A percentile compares a stretch with the other conserved stretches of the same genome.
Evolutionary conservation across 2,329 filamentous ascomycete genomes (phyloP).

Genomic region (Bipolaris victoriae): DNA sequence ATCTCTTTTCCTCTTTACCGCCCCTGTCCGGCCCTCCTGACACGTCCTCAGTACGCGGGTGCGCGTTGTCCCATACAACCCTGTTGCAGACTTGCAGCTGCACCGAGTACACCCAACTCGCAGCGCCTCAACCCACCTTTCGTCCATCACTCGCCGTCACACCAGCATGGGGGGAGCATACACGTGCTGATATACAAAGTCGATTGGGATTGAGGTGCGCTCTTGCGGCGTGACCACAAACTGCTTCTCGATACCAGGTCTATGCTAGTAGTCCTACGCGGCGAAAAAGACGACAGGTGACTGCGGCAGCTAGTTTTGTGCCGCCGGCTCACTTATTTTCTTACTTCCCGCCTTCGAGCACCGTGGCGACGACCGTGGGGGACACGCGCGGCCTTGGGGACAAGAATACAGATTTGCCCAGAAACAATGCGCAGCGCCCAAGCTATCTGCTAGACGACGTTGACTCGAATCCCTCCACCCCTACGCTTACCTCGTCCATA

Average conservation of each 20-base stretch:
- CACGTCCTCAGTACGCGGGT: constrained; percentile 35
- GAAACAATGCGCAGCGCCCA: constrained; percentile 41
- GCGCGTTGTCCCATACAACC: constrained; percentile 35
- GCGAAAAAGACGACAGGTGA: constrained; percentile 27
- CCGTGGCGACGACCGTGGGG: constrained; percentile 22
- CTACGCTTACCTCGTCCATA: constrained; percentile 67
- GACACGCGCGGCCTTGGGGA: constrained; percentile 21
- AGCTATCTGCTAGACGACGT: constrained; percentile 73
- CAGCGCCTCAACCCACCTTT: constrained; percentile 14
- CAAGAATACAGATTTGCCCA: constrained; percentile 30
- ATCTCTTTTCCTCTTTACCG: constrained; percentile 5
- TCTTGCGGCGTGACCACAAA: constrained; percentile 74
- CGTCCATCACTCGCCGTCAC: constrained; percentile 16
- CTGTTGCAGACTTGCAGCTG: constrained; percentile 30
- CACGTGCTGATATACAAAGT: constrained; percentile 28
- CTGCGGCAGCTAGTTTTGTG: constrained; percentile 35
- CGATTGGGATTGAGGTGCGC: constrained; percentile 75
- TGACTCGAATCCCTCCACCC: constrained; percentile 70
- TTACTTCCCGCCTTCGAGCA: constrained; percentile 18
- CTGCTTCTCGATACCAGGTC: constrained; percentile 76
- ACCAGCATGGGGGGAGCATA: constrained; percentile 38
- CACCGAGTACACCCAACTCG: constrained; percentile 26
- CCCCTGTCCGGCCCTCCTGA: constrained; percentile 18
- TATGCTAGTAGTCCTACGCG: constrained; percentile 59
- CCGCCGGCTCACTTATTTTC: constrained; percentile 33